Evolutionary conservation across 768 basidiomycete genomes (phyloP).

Genomic region (Mycena vitilis): DNA sequence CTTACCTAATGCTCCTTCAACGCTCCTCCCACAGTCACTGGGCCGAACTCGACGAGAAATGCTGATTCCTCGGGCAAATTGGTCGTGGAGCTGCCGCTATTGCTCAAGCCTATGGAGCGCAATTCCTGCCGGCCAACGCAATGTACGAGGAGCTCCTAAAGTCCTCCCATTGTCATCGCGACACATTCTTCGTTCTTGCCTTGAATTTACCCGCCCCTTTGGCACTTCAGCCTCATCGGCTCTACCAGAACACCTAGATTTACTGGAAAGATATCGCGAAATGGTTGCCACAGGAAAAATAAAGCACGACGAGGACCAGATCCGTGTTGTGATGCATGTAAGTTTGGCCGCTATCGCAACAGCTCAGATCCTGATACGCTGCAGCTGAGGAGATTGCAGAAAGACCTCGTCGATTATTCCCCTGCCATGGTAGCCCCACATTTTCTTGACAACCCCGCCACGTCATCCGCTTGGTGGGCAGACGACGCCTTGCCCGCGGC

Average conservation of each 20-base stretch:
- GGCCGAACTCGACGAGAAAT: too few relatives aligned
- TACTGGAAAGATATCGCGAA: constrained; percentile 60
- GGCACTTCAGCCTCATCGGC: background rate
- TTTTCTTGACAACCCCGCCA: constrained; percentile 37
- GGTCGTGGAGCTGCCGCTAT: too few relatives aligned
- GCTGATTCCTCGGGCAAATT: too few relatives aligned
- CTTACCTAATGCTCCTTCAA: too few relatives aligned
- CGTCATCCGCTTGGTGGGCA: constrained; percentile 49
- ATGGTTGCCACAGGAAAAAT: constrained; percentile 60
- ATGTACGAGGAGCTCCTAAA: too few relatives aligned
- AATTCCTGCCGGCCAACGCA: too few relatives aligned
- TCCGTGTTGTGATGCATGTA: constrained; percentile 65
- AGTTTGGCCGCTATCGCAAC: constrained; percentile 8
- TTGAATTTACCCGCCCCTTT: background rate
- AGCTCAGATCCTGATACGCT: background rate
- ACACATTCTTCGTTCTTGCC: background rate
- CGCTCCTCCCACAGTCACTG: too few relatives aligned
- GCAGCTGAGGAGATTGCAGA: constrained; percentile 61
- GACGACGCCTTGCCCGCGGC: constrained; percentile 35
- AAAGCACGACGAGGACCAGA: constrained; percentile 64
- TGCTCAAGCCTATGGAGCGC: too few relatives aligned
- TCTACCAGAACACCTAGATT: constrained; percentile 43
- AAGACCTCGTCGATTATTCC: constrained; percentile 59
- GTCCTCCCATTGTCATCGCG: too few relatives aligned
- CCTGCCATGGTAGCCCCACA: constrained; percentile 56